A percentile compares a stretch with the other conserved stretches of the same genome.
Evolutionary conservation across 352 stramenopile species (phyloP).

Genomic region (Phytophthora syringae): DNA sequence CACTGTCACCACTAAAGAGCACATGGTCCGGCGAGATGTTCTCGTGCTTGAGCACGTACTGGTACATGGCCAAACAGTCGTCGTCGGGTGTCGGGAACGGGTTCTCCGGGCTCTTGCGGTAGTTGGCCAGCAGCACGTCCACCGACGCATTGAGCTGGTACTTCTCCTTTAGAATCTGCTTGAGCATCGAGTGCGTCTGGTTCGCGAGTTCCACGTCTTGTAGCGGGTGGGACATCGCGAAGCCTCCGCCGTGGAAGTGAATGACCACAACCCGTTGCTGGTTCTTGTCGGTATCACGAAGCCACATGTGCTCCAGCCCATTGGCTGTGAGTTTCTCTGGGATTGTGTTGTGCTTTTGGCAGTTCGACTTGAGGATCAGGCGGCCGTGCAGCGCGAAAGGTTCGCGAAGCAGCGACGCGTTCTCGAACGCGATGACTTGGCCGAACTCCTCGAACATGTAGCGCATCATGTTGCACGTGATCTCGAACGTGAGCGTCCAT

Average conservation of each 20-base stretch:
- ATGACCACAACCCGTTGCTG: constrained; percentile 46
- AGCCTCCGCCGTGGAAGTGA: constrained; percentile 55
- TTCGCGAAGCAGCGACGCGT: constrained; percentile 22
- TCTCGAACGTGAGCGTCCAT: constrained; percentile 34
- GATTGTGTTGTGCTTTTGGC: constrained; percentile 24
- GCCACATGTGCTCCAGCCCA: constrained; percentile 49
- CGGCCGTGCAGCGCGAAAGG: constrained; percentile 34
- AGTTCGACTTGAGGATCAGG: constrained; percentile 31
- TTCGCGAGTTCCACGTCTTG: constrained; percentile 38
- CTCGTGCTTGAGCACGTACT: constrained; percentile 41
- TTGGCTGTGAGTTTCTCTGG: constrained; percentile 34
- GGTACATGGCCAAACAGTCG: constrained; percentile 49
- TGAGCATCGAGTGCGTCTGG: constrained; percentile 25
- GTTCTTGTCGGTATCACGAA: constrained; percentile 30
- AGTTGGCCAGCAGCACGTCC: constrained; percentile 59
- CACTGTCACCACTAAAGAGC: constrained; percentile 52
- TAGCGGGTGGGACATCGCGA: constrained; percentile 37
- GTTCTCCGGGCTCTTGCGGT: constrained; percentile 53
- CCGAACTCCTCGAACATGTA: constrained; percentile 38
- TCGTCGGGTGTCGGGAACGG: constrained; percentile 45
- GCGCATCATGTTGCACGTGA: constrained; percentile 31
- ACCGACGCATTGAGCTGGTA: constrained; percentile 31
- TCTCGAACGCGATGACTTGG: constrained; percentile 32
- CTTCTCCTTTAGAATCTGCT: constrained; percentile 25
- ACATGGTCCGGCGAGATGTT: constrained; percentile 35